Conservation (phyloP, 371 early-diverging fungal species). For the Nematocida major region DNA sequence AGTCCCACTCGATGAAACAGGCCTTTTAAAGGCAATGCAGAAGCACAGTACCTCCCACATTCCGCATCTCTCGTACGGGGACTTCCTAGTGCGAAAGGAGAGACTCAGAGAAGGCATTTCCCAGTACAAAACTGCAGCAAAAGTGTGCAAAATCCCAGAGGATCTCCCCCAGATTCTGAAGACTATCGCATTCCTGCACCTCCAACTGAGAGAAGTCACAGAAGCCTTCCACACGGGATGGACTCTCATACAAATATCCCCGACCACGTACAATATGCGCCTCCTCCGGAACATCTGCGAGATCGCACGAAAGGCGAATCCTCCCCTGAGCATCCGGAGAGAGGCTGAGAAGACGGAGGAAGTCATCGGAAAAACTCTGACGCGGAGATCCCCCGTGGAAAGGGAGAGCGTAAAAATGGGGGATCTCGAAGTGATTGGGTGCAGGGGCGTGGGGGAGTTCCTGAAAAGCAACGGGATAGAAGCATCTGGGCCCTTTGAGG, state of each 20-base stretch:
- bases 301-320: not conserved
- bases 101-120: not conserved
- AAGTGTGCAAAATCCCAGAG: not conserved
- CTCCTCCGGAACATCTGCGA: not conserved
- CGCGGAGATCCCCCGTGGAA: too few species aligned
- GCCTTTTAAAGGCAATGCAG: not conserved
- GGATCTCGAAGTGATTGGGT: not conserved
- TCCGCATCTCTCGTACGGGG: constrained; percentile 3
- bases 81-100: not conserved
- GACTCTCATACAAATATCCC: not conserved
- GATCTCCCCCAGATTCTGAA: not conserved
- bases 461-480: not conserved
- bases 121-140: not conserved
- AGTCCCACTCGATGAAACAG: not conserved
- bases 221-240: constrained; percentile 16
- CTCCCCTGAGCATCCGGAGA: not conserved
- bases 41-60: not conserved
- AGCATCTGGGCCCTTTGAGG: not conserved
- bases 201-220: not conserved
- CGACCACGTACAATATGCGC: not conserved
- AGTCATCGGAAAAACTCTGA: not conserved
- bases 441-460: not conserved
- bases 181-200: not conserved
- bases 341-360: not conserved
- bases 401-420: not conserved